Evolutionary conservation across 768 basidiomycete species (phyloP), one percentile per base, ranked within the genome.

Genomic region (Naganishia vaughanmartiniae): DNA sequence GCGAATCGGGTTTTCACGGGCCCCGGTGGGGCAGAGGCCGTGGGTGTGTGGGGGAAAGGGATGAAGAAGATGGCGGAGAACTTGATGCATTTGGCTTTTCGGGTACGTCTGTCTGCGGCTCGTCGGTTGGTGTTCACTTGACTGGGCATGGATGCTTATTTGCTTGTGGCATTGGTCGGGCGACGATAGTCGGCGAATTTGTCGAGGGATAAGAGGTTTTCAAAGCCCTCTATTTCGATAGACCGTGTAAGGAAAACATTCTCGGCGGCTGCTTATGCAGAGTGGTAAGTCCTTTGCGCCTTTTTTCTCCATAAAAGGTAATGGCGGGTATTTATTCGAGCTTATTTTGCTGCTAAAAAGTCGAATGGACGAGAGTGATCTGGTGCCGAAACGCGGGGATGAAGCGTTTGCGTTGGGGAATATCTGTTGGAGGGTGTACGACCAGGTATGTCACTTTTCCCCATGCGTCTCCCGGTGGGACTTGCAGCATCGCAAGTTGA

Each of bases 401-500:
- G 51, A 67, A 36, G 56, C 65, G 0, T 72, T 72, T 42, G 71
- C 71, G 5, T 31, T 72, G 34, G 71, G 71, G n/a, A 72, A 72
- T 55, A 56, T 72, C 14, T 72, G 71, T 34, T 67, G 66, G 71
- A 72, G 67, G 30, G 66, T 68, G 31, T 72, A 67, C 36, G 66
- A 72, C 31, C 71, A 72, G 48, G 71, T 72, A 28, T 55, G 30
- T 4, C 17, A 26, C 45, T 10, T 53, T 66, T 24, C 34, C 39
- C 12, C 5, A 39, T 26, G 3, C 12, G 31, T 53, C 15, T 4
- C n/a, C n/a, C 28, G 26, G 3, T 36, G 14, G 10, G 2, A 51
- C 5, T 24, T 33, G 17, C 53, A 4, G 9, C 2, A 26, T 24
- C 19, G 0, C 24, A 36, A 19, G 53, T 33, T 57, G 6, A 30